phyloP scores from a whole-genome alignment of 2,329 filamentous ascomycete genomes.

The Botrytis galanthina region DNA sequence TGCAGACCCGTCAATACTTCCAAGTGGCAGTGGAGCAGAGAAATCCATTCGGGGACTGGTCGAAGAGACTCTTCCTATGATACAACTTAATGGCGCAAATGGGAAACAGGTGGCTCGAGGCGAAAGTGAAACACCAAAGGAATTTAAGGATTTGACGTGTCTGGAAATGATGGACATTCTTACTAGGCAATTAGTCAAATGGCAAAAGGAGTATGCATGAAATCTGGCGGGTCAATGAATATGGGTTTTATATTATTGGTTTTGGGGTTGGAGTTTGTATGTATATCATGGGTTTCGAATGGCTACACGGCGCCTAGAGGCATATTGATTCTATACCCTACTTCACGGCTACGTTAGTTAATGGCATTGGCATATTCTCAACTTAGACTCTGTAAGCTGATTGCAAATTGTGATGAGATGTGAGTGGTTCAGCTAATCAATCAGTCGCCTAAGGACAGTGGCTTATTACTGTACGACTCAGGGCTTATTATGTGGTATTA shows the following conservation, averaged over 20 bases:
- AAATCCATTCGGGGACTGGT: constrained; percentile 38
- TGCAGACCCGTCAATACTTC: constrained; percentile 50
- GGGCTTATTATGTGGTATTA: neutral
- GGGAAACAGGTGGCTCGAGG: constrained; percentile 38
- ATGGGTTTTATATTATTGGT: constrained; percentile 4
- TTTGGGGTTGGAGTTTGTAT: constrained; percentile 7
- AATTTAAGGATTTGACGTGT: constrained; percentile 69
- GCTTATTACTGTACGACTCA: neutral
- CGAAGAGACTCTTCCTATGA: constrained; percentile 38
- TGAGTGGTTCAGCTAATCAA: neutral
- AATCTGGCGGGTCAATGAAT: neutral
- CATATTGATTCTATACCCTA: constrained; percentile 21
- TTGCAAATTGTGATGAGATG: neutral
- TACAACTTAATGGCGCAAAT: constrained; percentile 41
- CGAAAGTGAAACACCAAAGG: constrained; percentile 40
- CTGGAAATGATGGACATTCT: constrained; percentile 44
- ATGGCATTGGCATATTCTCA: constrained; percentile 11
- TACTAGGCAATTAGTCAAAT: constrained; percentile 41
- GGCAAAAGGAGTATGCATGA: constrained; percentile 39
- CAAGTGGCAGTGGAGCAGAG: constrained; percentile 41
- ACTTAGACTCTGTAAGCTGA: neutral
- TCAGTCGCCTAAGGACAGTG: neutral
- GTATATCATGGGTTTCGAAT: constrained; percentile 21
- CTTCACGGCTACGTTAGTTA: constrained; percentile 20
- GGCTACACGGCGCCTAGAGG: constrained; percentile 18